A percentile compares a stretch with the other conserved stretches of the same genome.
Conservation (phyloP, 495 filamentous ascomycete species). For the Oleoguttula mirabilis region DNA sequence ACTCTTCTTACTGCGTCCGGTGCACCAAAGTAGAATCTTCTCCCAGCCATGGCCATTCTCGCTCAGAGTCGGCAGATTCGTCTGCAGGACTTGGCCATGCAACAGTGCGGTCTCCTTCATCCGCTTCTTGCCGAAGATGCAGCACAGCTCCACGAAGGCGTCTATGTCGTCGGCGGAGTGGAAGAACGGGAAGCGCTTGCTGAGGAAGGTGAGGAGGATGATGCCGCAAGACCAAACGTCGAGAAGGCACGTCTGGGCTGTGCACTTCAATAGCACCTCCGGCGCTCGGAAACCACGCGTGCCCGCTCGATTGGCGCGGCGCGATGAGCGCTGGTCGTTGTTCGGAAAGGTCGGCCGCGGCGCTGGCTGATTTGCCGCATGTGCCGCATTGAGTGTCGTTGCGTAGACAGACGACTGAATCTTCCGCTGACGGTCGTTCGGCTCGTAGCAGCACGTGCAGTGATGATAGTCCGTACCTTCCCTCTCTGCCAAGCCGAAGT, state of each 20-base stretch:
- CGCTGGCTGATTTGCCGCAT: constrained; percentile 25
- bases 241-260: constrained; percentile 77
- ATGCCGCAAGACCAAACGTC: constrained; percentile 96
- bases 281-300: constrained; percentile 92
- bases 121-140: constrained; percentile 73
- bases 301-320: constrained; percentile 88
- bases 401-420: constrained; percentile 29
- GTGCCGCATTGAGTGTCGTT: constrained; percentile 4
- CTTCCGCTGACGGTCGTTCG: constrained; percentile 23
- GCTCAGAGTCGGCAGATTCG: constrained; percentile 79
- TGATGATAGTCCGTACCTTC: constrained; percentile 61
- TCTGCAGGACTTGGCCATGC: constrained; percentile 81
- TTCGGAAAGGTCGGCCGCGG: constrained; percentile 43
- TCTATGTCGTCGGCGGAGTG: constrained; percentile 94
- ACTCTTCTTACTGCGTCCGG: constrained; percentile 47
- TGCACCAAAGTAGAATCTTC: constrained; percentile 83
- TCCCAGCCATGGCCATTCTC: constrained; percentile 73
- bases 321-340: constrained; percentile 73
- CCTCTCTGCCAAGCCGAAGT: constrained; percentile 88
- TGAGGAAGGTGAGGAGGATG: constrained; percentile 81
- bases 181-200: constrained; percentile 91
- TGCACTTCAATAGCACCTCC: constrained; percentile 95
- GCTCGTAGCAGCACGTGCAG: constrained; percentile 53
- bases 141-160: constrained; percentile 91
- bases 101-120: constrained; percentile 75